Evolutionary conservation across 2,329 filamentous ascomycete species (phyloP), one percentile per base, ranked within the genome.

Genomic region (Ceratocystis huliohia): DNA sequence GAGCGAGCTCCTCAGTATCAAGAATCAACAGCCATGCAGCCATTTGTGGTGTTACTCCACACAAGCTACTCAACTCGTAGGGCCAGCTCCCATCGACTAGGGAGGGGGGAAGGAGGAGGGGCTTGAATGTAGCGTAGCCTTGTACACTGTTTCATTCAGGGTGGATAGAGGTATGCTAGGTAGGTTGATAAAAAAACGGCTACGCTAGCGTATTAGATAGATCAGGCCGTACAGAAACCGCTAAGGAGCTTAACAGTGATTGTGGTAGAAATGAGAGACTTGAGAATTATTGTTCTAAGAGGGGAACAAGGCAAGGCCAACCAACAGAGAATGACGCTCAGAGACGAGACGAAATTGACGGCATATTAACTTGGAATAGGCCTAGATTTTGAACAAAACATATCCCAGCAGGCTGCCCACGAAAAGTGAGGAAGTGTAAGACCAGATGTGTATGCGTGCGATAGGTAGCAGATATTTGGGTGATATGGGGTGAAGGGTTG

Each of bases 371-470:
- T 33, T 33, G 56, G 56, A 59, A 59, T 37, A 59, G 25, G 56
- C 56, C 22, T 33, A 59, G 56, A 59, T 59, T 59, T 59, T 59
- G 56, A 59, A 59, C 17, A 33, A 59, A n/a, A 15, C 56, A 59
- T 59, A 37, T 59, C 56, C 56, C 8, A n/a, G 56, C 28, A 59
- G 22, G 13, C n/a, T 59, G 13, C 37, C 37, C 37, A 41, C 37
- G 17, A 37, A 59, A n/a, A 7, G 15, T 6, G 30, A 59, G 56
- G 28, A 37, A 59, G 7, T 15, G 2, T n/a, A 59, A n/a, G 28
- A 5, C 28, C n/a, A 17, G 53, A 28, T 20, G 53, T 59, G 53
- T 59, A 57, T 57, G 20, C 17, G 53, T 28, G 37, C 30, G 56
- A 28, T 30, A n/a, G 5, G 10, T 15, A 8, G 28, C 10, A 30